phyloP scores from a whole-genome alignment of 2,329 filamentous ascomycete species.

The Colletotrichum chlorophyti region DNA sequence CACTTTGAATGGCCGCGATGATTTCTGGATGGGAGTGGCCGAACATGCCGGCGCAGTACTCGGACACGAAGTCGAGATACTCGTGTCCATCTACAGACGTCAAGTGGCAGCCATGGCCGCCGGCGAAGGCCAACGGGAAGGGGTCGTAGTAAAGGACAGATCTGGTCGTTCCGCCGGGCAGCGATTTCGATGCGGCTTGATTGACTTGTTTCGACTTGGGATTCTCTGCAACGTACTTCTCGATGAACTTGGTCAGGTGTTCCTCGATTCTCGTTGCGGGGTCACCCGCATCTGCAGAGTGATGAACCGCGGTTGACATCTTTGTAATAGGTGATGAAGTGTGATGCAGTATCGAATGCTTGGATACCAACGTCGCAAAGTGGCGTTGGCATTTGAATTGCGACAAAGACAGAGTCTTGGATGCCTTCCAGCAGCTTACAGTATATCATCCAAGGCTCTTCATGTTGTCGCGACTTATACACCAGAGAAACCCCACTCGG shows the following conservation, averaged over 20 bases:
- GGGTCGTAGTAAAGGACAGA: constrained; percentile 50
- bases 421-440: not conserved
- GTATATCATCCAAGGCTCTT: too few relatives aligned
- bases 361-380: too few relatives aligned
- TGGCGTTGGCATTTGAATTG: too few relatives aligned
- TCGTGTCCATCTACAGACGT: constrained; percentile 48
- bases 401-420: too few relatives aligned
- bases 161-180: constrained; percentile 56
- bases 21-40: constrained; percentile 69
- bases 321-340: too few relatives aligned
- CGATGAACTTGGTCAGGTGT: not conserved
- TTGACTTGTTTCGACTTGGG: constrained; percentile 46
- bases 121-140: constrained; percentile 50
- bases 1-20: constrained; percentile 50
- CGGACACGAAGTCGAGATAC: constrained; percentile 67
- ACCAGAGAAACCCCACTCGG: constrained; percentile 21
- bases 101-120: constrained; percentile 42
- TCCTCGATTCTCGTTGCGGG: not conserved
- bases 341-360: too few relatives aligned
- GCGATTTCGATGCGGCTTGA: constrained; percentile 40
- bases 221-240: constrained; percentile 36
- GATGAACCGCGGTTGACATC: not conserved
- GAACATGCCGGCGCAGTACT: constrained; percentile 70
- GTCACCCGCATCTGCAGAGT: too few relatives aligned
- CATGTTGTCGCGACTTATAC: not conserved